Evolutionary conservation across 768 basidiomycete genomes (phyloP).

Genomic region (Pleurotus pulmonarius): DNA sequence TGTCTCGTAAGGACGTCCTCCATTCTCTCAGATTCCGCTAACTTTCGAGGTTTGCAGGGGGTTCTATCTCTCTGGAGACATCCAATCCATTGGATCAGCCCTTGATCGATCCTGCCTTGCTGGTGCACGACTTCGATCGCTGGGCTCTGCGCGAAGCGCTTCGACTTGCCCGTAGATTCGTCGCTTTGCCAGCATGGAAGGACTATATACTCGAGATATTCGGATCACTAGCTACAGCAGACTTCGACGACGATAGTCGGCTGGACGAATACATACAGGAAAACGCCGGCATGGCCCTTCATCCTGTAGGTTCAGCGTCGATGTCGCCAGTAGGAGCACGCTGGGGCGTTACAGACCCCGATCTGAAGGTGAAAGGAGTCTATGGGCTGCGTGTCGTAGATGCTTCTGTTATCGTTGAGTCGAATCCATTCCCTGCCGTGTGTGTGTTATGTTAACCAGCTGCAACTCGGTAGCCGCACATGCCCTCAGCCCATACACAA

Average conservation of each 20-base stretch:
- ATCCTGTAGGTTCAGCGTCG: constrained; percentile 25
- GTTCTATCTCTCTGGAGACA: constrained; percentile 27
- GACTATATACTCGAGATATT: constrained; percentile 13
- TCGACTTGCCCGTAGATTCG: constrained; percentile 10
- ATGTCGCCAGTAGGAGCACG: constrained; percentile 13
- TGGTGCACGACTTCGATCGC: constrained; percentile 18
- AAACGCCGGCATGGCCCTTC: constrained; percentile 18
- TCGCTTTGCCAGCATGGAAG: constrained; percentile 11
- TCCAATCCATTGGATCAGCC: constrained; percentile 35
- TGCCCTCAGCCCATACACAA: neutral
- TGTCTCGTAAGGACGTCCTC: constrained; percentile 27
- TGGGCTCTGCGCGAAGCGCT: constrained; percentile 13
- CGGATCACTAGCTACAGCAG: constrained; percentile 11
- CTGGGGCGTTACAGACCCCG: constrained; percentile 23
- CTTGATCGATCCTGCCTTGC: constrained; percentile 40
- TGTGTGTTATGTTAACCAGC: neutral
- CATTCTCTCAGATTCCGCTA: neutral
- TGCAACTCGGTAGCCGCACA: neutral
- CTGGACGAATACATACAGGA: constrained; percentile 17
- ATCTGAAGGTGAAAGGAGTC: constrained; percentile 30
- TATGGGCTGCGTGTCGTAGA: constrained; percentile 33
- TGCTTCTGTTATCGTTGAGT: constrained; percentile 23
- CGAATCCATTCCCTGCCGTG: neutral
- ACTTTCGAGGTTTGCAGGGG: constrained; percentile 13
- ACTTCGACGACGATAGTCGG: constrained; percentile 20